These are phyloP conservation scores for Paragyromitra xinjiangensis DNA, from an alignment of 495 filamentous ascomycete species.

Conservation along the genomic window DNA sequence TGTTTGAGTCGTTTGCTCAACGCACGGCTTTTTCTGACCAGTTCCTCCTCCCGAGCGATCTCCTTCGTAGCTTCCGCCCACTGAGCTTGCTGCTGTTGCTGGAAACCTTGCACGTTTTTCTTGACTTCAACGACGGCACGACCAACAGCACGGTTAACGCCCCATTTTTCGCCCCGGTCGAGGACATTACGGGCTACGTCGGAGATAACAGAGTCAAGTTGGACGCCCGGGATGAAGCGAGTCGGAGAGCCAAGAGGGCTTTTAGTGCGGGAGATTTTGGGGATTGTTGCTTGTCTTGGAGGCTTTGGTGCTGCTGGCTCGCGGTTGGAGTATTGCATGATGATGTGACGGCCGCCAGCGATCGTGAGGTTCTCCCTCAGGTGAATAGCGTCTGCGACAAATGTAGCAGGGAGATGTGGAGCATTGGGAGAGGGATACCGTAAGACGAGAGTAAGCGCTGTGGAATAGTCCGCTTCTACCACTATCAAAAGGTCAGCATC, in stretches of 20 bases:
- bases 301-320: conserved; percentile 62
- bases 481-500: conserved; percentile 64
- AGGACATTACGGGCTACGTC: conserved; percentile 86
- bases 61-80: conserved; percentile 48
- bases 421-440: conserved; percentile 74
- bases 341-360: conserved; percentile 75
- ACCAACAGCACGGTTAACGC: conserved; percentile 87
- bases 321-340: conserved; percentile 82
- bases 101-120: conserved; percentile 73
- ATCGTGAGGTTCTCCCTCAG: conserved; percentile 77
- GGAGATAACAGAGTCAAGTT: conserved; percentile 82
- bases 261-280: conserved; percentile 47
- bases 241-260: conserved; percentile 67
- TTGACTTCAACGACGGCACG: conserved; percentile 87
- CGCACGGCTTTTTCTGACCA: conserved; percentile 50
- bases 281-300: background rate
- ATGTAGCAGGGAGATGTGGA: conserved; percentile 73
- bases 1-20: conserved; percentile 59
- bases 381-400: conserved; percentile 89
- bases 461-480: conserved; percentile 83
- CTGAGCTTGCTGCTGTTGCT: conserved; percentile 55
- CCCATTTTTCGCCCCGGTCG: conserved; percentile 82
- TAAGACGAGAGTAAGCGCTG: conserved; percentile 79
- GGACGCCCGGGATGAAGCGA: conserved; percentile 62
- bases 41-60: conserved; percentile 45